These are phyloP conservation scores for Chaetomium globosum DNA, from an alignment of 2,329 filamentous ascomycete species.

Conservation along the genomic window DNA sequence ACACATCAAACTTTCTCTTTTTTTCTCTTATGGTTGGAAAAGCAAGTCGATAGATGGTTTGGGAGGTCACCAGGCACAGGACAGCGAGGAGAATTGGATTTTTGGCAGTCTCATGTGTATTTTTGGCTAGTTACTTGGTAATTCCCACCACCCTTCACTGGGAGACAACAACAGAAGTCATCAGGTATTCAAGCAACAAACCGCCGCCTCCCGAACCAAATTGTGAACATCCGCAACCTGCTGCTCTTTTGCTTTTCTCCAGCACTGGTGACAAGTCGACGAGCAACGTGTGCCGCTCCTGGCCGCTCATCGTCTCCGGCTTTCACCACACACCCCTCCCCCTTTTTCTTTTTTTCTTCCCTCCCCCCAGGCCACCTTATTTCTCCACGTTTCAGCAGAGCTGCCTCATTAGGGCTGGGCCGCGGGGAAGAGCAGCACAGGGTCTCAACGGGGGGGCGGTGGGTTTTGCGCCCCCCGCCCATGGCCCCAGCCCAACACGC, in stretches of 20 bases:
- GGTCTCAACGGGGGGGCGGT: background rate
- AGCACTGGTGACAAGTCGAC: slow-evolving; percentile 1
- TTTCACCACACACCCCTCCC: background rate
- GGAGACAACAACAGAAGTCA: background rate
- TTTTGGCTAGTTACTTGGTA: slow-evolving; percentile 14
- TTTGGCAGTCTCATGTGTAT: slow-evolving; percentile 8
- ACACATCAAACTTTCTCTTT: slow-evolving; percentile 11
- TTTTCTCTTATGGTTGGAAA: slow-evolving; percentile 2
- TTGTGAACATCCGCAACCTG: background rate
- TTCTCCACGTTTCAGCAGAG: slow-evolving; percentile 22
- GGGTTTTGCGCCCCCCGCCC: too few species aligned
- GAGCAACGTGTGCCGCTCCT: slow-evolving; percentile 11
- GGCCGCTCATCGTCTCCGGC: background rate
- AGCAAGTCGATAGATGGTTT: slow-evolving; percentile 14
- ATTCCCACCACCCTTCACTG: background rate
- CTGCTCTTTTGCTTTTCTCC: background rate
- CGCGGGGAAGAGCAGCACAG: slow-evolving; percentile 12
- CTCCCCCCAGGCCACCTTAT: background rate
- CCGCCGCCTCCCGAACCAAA: background rate
- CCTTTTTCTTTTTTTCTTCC: too few species aligned
- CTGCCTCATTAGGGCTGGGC: slow-evolving; percentile 11
- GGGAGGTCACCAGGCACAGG: background rate
- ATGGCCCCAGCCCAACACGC: background rate
- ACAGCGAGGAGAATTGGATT: background rate
- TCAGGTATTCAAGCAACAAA: slow-evolving; percentile 9